These are phyloP conservation scores for Lipomyces yamanashiensis DNA, from an alignment of 805 yeast genomes.

Conservation along the genomic window DNA sequence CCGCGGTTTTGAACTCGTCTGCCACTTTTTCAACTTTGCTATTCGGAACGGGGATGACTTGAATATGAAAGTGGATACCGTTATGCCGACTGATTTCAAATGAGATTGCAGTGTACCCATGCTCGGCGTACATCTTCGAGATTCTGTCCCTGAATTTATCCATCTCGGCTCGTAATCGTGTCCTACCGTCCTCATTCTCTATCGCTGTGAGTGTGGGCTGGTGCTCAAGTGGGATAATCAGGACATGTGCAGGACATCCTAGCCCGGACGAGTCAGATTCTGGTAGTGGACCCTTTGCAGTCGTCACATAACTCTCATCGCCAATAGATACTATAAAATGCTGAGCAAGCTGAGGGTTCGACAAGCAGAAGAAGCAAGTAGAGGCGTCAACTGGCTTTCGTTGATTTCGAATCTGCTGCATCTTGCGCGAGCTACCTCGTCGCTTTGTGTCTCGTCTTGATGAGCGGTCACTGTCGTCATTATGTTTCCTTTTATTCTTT, in stretches of 20 bases:
- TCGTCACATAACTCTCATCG: conserved; percentile 64
- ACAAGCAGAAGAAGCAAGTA: conserved; percentile 78
- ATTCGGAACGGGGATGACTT: conserved; percentile 70
- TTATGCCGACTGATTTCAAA: conserved; percentile 70
- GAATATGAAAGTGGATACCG: conserved; percentile 77
- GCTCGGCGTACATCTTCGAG: conserved; percentile 51
- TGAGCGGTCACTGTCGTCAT: conserved; percentile 5
- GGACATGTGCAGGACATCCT: conserved; percentile 77
- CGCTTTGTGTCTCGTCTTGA: conserved; percentile 1
- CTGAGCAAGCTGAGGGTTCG: conserved; percentile 75
- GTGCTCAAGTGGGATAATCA: conserved; percentile 80
- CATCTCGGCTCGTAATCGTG: conserved; percentile 50
- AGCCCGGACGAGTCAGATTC: conserved; percentile 50
- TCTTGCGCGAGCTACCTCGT: conserved; percentile 24
- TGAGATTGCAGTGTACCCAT: conserved; percentile 57
- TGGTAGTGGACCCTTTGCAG: conserved; percentile 81
- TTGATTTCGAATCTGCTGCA: conserved; percentile 27
- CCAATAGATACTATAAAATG: conserved; percentile 84
- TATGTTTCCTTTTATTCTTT: conserved; percentile 7
- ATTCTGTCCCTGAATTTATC: conserved; percentile 23
- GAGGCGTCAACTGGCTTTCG: conserved; percentile 32
- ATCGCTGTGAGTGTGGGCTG: conserved; percentile 50
- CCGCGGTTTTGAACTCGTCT: conserved; percentile 40
- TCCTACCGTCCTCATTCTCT: conserved; percentile 42
- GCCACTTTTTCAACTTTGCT: conserved; percentile 52